Conservation (phyloP, 2,329 filamentous ascomycete species). For the Cladosporium phlei region DNA sequence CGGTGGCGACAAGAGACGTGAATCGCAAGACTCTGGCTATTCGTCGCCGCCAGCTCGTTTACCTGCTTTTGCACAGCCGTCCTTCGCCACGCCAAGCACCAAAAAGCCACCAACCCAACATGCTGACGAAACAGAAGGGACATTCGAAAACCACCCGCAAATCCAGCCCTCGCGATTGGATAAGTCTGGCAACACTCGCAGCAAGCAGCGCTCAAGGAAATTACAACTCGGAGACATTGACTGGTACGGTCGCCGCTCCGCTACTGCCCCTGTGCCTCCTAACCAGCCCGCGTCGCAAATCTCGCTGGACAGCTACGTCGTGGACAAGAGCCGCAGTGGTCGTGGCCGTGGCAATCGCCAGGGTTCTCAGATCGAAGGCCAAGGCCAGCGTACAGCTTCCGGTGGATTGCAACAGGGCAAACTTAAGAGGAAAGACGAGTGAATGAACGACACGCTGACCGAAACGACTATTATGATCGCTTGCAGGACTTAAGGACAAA, state of each 20-base stretch:
- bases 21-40: constrained; percentile 12
- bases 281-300: constrained; percentile 17
- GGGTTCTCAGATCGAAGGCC: background rate
- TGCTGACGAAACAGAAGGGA: constrained; percentile 28
- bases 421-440: too few relatives aligned
- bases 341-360: constrained; percentile 1
- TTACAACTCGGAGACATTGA: constrained; percentile 95
- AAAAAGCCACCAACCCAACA: constrained; percentile 14
- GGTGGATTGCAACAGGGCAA: background rate
- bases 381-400: background rate
- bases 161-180: constrained; percentile 44
- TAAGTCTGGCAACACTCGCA: constrained; percentile 60
- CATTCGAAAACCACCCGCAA: constrained; percentile 34
- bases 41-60: constrained; percentile 7
- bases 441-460: constrained; percentile 23
- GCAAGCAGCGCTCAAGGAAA: constrained; percentile 78
- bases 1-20: constrained; percentile 12
- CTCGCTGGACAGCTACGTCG: constrained; percentile 28
- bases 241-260: constrained; percentile 59
- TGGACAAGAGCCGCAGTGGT: constrained; percentile 20
- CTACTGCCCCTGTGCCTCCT: constrained; percentile 19
- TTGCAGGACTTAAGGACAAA: constrained; percentile 29
- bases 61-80: background rate
- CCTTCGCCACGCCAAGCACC: background rate
- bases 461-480: constrained; percentile 18